Base-by-base conservation (phyloP, 2,329 filamentous ascomycete species). In the Fusarium buharicum region DNA sequence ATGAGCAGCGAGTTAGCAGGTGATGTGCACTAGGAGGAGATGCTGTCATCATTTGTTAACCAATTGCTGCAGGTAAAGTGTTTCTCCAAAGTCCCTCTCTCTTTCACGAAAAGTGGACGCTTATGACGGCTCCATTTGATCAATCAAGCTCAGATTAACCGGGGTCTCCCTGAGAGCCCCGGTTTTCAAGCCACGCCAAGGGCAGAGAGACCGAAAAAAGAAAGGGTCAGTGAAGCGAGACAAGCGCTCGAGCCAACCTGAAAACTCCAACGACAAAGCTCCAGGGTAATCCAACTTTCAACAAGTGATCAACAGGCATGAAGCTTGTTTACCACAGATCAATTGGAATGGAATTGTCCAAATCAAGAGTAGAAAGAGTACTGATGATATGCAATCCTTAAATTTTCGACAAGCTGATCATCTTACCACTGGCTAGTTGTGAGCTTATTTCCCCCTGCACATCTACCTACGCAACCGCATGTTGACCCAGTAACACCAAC, bases 61-160 rank as follows among this genome's bases (percentile, higher is more conserved):
- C 52, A 54, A 24, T 30, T 58, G 45, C 51, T 64, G 62, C 62
- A 59, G 48, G 62, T 64, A 64, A 59, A 64, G 62, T 66, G 52
- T 36, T 62, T 61, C 51, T 46, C 55, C 51, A 57, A 30, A 24
- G 50, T 31, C 44, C 43, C 41, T 22, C 16, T 38, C 30, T 41
- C 55, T 13, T 7, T 33, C 13, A 33, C n/a, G 55, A 34, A 50
- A 61, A 64, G 55, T 61, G 51, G 55, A 43, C 20, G 48, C 10
- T 28, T 47, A 64, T 64, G 61, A 64, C 61, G 62, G 57, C 47
- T 37, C 47, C 30, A 58, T 62, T 62, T n/a, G 31, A 34, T 46
- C 34, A 24, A 24, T 24, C 22, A 24, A 24, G 22, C 22, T 24
- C 22, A 57, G 51, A 57, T 59, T 41, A 18, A 49, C 24, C 31